These are phyloP conservation scores for Lolium perenne DNA, from an alignment of 176 grass and related monocot species.

Conservation along the genomic window DNA sequence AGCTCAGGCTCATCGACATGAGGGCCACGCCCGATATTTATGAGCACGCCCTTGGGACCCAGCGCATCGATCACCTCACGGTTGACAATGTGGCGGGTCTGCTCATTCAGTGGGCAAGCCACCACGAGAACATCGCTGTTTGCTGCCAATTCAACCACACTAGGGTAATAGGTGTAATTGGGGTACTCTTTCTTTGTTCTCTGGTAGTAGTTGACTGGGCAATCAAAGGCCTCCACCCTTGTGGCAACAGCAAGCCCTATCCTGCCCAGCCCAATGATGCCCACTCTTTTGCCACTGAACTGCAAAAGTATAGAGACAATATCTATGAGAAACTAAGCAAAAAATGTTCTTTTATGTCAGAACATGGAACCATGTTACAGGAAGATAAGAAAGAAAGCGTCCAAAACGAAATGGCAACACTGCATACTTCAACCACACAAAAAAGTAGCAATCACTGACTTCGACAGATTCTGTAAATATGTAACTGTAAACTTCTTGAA, in stretches of 20 bases:
- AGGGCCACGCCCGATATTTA: conserved; percentile 81
- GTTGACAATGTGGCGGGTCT: conserved; percentile 79
- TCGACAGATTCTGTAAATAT: neutral
- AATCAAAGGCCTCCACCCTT: conserved; percentile 75
- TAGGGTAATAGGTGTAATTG: conserved; percentile 66
- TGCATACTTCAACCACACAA: neutral
- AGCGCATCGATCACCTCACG: conserved; percentile 79
- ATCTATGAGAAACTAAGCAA: conserved; percentile 8
- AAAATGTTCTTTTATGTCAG: neutral
- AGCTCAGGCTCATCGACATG: conserved; percentile 88
- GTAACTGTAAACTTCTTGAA: neutral
- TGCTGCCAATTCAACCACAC: conserved; percentile 59
- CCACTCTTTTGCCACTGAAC: conserved; percentile 93
- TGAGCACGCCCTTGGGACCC: conserved; percentile 73
- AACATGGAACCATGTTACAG: neutral
- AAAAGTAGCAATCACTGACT: neutral
- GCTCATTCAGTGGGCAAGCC: conserved; percentile 71
- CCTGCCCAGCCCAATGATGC: conserved; percentile 89
- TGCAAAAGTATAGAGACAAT: conserved; percentile 38
- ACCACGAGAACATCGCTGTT: conserved; percentile 76
- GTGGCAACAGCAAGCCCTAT: conserved; percentile 75
- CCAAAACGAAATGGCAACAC: neutral
- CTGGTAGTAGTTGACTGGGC: conserved; percentile 75
- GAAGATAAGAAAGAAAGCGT: neutral
- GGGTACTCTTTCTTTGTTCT: conserved; percentile 61